Evolutionary conservation across 306 rosid species (phyloP).

Genomic region (Psophocarpus tetragonolobus): DNA sequence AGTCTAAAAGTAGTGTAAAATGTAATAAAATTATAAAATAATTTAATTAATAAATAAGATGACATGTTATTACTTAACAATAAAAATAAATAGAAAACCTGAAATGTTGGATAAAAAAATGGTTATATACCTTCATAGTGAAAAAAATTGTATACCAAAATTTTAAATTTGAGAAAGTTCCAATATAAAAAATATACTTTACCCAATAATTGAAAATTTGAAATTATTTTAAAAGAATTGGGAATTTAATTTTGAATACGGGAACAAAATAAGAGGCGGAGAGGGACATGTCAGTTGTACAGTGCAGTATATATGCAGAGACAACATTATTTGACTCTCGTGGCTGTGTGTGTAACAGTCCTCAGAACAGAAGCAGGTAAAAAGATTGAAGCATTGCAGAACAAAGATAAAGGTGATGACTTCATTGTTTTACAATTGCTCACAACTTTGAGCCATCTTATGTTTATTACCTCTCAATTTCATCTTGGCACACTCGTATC

Average conservation of each 20-base stretch:
- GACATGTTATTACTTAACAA: too few species aligned
- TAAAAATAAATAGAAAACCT: too few species aligned
- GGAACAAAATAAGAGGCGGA: slow-evolving; percentile 5
- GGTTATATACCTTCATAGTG: too few species aligned
- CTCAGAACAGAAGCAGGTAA: not conserved
- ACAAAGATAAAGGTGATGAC: slow-evolving; percentile 35
- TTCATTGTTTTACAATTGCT: slow-evolving; percentile 15
- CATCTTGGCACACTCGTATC: not conserved
- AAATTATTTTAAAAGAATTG: too few species aligned
- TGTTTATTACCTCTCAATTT: not conserved
- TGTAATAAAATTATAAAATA: too few species aligned
- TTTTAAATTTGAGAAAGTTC: too few species aligned
- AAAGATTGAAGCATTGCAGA: slow-evolving; percentile 21
- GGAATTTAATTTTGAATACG: not conserved
- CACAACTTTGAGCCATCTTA: not conserved
- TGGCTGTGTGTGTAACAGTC: not conserved
- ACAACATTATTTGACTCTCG: slow-evolving; percentile 19
- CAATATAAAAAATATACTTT: too few species aligned
- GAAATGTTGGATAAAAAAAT: too few species aligned
- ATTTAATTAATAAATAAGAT: too few species aligned
- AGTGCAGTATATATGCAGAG: slow-evolving; percentile 22
- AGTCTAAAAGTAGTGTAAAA: too few species aligned
- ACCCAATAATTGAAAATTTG: too few species aligned
- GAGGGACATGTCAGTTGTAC: slow-evolving; percentile 19
- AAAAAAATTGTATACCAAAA: too few species aligned